Conservation (phyloP, 257 asterid species). For the Lycium ferocissimum region DNA sequence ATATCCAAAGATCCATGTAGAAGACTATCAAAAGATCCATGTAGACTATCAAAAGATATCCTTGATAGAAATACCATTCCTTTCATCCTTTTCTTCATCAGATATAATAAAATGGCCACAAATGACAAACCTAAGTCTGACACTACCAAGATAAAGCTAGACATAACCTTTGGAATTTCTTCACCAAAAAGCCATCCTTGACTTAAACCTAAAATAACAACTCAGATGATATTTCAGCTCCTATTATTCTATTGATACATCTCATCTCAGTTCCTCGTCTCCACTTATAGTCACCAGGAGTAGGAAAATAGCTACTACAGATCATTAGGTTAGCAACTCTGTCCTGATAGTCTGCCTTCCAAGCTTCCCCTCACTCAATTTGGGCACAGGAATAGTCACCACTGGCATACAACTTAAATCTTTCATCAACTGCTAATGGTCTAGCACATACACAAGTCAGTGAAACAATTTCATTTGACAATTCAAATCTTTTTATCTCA, state of each 20-base stretch:
- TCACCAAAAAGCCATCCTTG: neutral
- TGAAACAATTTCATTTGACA: neutral
- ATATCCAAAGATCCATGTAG: slow-evolving; percentile 11
- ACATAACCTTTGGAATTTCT: neutral
- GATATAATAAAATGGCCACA: slow-evolving; percentile 3
- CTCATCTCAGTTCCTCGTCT: slow-evolving; percentile 4
- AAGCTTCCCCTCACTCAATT: neutral
- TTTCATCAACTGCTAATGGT: neutral
- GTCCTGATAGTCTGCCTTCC: neutral
- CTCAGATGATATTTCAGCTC: neutral
- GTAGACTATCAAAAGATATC: slow-evolving; percentile 24
- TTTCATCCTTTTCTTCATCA: slow-evolving; percentile 15
- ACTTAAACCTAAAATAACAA: neutral
- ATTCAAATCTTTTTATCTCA: slow-evolving; percentile 5
- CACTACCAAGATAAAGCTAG: slow-evolving; percentile 16
- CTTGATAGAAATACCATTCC: neutral
- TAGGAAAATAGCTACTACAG: neutral
- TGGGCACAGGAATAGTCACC: neutral
- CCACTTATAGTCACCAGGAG: neutral
- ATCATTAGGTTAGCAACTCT: slow-evolving; percentile 19
- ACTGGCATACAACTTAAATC: neutral
- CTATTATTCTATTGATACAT: neutral
- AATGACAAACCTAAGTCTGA: slow-evolving; percentile 12
- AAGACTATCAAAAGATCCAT: slow-evolving; percentile 20
- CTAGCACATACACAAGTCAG: slow-evolving; percentile 1